Evolutionary conservation across 495 filamentous ascomycete species (phyloP), one percentile per base, ranked within the genome.

Genomic region (Hyaloscypha bicolor): DNA sequence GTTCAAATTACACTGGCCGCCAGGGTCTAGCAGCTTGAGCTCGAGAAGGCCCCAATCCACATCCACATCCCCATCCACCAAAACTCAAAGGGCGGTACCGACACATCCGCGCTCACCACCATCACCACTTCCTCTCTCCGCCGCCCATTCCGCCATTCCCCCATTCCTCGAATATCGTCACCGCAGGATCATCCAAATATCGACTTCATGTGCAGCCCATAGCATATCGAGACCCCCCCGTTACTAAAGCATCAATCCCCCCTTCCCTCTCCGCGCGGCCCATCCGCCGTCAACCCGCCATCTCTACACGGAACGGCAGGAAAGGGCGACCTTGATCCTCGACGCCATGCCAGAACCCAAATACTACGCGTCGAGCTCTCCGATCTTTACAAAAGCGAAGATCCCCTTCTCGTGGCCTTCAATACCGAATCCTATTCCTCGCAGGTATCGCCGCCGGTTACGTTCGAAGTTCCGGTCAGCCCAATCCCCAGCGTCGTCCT

Each of bases 391-490:
- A 25, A 71, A 74, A 64, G 48, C 69, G 8, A 74, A 74, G 55
- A 21, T 74, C 2, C 72, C 69, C 4, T 74, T 74, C 67, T 71
- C 72, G 33, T 74, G 67, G 70, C 67, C 70, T 21, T 69, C 66
- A 21, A 73, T 85, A 68, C 81, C 81, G 30, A 80, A 79, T 74
- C 77, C 87, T 59, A 81, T 94, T 25, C 89, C 91, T 21, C 88
- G 91, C 76, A 86, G 90, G 52, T 84, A 91, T 78, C 89, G 91
- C 58, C 83, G 90, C 68, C 87, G 85, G 78, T 81, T 94, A 71
- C 85, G 90, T 59, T 91, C 90, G 57, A 90, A 89, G 71, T 78
- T 94, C 74, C 90, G 90, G 64, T 88, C 85, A 77, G 80, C 88
- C 48, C 82, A 90, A 72, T 89, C 91, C 29, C 89, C 90, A 48